These are phyloP conservation scores for Penicillium oxalicum DNA, from an alignment of 2,329 filamentous ascomycete species.

Conservation along the genomic window DNA sequence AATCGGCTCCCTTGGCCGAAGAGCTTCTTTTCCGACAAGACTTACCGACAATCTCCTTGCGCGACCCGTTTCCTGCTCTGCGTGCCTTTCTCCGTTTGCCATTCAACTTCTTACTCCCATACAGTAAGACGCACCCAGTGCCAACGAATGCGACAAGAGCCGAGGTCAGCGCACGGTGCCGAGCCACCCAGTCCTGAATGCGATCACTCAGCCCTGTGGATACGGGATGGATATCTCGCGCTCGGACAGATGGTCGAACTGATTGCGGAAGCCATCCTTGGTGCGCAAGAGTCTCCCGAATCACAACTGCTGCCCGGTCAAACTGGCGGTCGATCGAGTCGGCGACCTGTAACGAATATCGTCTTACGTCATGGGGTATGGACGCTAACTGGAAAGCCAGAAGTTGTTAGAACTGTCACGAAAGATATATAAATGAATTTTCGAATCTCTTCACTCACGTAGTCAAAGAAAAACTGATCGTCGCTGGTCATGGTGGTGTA, in stretches of 20 bases:
- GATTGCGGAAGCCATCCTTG: slow-evolving; percentile 67
- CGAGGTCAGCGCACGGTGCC: slow-evolving; percentile 68
- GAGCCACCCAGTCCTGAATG: slow-evolving; percentile 63
- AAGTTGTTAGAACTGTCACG: slow-evolving; percentile 7
- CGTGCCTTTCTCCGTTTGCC: slow-evolving; percentile 66
- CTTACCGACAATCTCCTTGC: slow-evolving; percentile 69
- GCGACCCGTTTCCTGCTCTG: slow-evolving; percentile 73
- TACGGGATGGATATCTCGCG: slow-evolving; percentile 28
- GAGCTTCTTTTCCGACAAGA: slow-evolving; percentile 10
- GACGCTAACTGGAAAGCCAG: slow-evolving; percentile 45
- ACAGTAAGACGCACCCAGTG: slow-evolving; percentile 55
- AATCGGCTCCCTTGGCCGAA: slow-evolving; percentile 5
- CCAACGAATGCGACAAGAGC: slow-evolving; percentile 65
- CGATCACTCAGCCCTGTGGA: slow-evolving; percentile 45
- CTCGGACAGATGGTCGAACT: slow-evolving; percentile 50
- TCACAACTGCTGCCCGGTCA: slow-evolving; percentile 63
- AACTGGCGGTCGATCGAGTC: slow-evolving; percentile 76
- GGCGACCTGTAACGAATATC: slow-evolving; percentile 66
- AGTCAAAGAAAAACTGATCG: slow-evolving; percentile 70
- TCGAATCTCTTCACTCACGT: slow-evolving; percentile 49
- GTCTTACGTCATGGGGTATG: slow-evolving; percentile 60
- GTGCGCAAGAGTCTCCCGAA: slow-evolving; percentile 64
- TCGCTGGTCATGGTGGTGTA: slow-evolving; percentile 63
- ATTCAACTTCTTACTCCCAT: slow-evolving; percentile 55
- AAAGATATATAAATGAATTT: not conserved